phyloP scores from a whole-genome alignment of 2,329 filamentous ascomycete species.

The Arthrinium puccinioides region DNA sequence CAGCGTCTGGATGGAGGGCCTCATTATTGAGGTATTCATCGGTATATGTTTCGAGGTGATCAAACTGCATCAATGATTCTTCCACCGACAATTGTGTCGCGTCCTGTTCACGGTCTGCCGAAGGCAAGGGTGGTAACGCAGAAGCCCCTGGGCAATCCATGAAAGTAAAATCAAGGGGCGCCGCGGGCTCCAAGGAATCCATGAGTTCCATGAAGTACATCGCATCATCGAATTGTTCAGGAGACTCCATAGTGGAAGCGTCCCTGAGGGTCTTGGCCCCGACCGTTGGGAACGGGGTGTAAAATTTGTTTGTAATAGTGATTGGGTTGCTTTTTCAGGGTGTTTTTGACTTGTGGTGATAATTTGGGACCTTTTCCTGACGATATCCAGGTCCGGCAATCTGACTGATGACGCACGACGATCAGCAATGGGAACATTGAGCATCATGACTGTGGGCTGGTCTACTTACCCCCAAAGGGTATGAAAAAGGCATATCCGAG shows the following conservation, averaged over 20 bases:
- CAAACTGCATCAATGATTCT: too few relatives aligned
- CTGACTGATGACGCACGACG: neutral
- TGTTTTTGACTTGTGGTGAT: neutral
- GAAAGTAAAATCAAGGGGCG: too few relatives aligned
- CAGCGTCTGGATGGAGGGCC: too few relatives aligned
- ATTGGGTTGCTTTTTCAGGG: neutral
- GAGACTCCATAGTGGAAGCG: neutral
- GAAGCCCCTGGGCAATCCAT: too few relatives aligned
- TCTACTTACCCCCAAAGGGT: neutral
- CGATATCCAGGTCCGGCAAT: neutral
- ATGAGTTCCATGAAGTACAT: neutral
- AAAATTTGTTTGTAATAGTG: neutral
- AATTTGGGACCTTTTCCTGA: neutral
- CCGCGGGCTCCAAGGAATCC: neutral
- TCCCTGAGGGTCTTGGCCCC: neutral
- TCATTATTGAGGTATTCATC: too few relatives aligned
- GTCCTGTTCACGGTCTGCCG: neutral
- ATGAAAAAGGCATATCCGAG: neutral
- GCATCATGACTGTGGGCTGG: neutral
- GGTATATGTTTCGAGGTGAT: too few relatives aligned
- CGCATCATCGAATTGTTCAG: neutral
- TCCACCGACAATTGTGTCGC: too few relatives aligned
- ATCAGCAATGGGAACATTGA: neutral
- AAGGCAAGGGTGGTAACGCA: neutral
- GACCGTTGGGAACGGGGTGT: too few relatives aligned